Evolutionary conservation across 257 asterid species (phyloP), one percentile per base, ranked within the genome.

Genomic region (Scutellaria galericulata): DNA sequence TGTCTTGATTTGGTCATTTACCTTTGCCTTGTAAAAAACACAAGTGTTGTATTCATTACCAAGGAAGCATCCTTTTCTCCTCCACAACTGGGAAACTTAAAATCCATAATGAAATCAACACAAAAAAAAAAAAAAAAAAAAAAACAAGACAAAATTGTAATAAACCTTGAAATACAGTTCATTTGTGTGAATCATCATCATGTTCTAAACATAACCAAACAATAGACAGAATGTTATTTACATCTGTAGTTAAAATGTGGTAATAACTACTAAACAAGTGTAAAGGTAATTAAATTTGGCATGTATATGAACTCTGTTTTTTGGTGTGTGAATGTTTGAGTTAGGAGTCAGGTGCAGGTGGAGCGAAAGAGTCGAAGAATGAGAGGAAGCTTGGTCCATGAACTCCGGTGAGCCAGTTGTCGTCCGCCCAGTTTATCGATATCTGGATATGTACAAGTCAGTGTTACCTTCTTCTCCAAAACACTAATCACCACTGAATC

Each of bases 401-500:
- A 72, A 72, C 66, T 76, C 77, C 78, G 52, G 54, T 11, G 57
- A 70, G 82, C 76, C 37, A 67, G 63, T 51, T 54, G 78, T 64
- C 66, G 70, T 12, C 72, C 66, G 24, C 79, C 13, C 58, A 73
- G 53, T 51, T 72, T 73, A 10, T 67, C 72, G 6, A 76, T 27
- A 7, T 40, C 14, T 7, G 87, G 82, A 68, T 75, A 70, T 72
- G 74, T 75, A 74, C 86, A 86, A n/a, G 93, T 91, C 39, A 91
- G 81, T 1, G 91, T 87, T 2, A 91, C 93, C 76, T 75, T 90
- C 79, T 92, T 92, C 78, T 90, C 93, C 76, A 83, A 7, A 62
- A 92, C 84, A 78, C 95, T 88, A 12, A 87, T 73, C 88, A 83
- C 77, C 85, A 90, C 89, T 1, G 97, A 87, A 69, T 90, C 83